Percentiles rank a stretch among this genome's conserved stretches.
These are phyloP conservation scores for Camellia lanceoleosa DNA, from an alignment of 148 eudicot species.

Conservation along the genomic window DNA sequence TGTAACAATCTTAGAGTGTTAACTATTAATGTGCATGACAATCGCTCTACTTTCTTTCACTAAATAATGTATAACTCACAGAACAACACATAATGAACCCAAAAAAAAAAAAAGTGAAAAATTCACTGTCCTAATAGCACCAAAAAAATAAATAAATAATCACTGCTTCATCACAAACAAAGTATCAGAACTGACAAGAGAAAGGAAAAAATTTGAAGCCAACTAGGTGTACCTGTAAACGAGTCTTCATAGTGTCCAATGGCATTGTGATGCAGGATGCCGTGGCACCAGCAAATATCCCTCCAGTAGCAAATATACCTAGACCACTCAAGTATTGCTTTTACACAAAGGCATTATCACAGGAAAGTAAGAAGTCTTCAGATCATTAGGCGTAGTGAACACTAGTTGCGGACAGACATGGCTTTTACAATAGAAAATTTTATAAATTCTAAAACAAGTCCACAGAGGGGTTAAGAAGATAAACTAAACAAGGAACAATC, in stretches of 20 bases:
- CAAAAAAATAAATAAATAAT: too few relatives aligned
- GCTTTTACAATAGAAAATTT: background rate
- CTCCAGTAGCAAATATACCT: constrained; percentile 66
- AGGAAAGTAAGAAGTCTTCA: too few relatives aligned
- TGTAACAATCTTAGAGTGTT: too few relatives aligned
- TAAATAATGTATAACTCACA: too few relatives aligned
- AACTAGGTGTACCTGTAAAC: constrained; percentile 57
- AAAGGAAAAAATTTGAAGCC: background rate
- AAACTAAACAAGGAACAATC: background rate
- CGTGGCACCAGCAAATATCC: constrained; percentile 84
- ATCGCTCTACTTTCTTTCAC: too few relatives aligned
- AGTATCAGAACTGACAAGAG: background rate
- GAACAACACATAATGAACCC: too few relatives aligned
- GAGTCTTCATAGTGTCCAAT: constrained; percentile 91
- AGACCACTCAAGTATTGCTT: constrained; percentile 7
- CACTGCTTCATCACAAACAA: background rate
- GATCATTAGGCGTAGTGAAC: too few relatives aligned
- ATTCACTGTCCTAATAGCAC: background rate
- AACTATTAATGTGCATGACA: too few relatives aligned
- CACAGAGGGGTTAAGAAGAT: background rate
- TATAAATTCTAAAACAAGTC: background rate
- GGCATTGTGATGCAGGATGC: constrained; percentile 95
- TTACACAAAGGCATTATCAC: background rate
- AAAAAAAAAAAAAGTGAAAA: too few relatives aligned
- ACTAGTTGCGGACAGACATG: too few relatives aligned